Conservation (phyloP, 2,329 filamentous ascomycete species). For the Phaeosphaeriaceae sp. region DNA sequence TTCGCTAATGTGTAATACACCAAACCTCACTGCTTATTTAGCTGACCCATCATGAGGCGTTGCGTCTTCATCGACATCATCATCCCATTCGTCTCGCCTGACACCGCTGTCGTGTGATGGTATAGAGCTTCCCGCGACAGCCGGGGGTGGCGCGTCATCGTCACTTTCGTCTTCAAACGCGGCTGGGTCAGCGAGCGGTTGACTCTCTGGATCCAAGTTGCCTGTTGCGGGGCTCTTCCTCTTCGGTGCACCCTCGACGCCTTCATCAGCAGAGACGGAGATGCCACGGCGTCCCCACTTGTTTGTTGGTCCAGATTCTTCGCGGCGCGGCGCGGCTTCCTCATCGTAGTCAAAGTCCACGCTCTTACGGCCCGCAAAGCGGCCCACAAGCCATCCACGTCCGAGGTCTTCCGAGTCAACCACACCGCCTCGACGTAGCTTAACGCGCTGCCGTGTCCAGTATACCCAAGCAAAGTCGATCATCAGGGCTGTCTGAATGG, state of each 20-base stretch:
- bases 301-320: conserved; percentile 36
- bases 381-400: conserved; percentile 82
- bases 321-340: conserved; percentile 58
- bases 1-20: background rate
- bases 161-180: conserved; percentile 57
- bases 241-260: conserved; percentile 45
- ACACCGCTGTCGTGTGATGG: conserved; percentile 40
- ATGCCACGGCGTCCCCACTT: conserved; percentile 66
- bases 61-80: conserved; percentile 46
- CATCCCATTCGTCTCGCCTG: conserved; percentile 49
- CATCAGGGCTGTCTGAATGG: conserved; percentile 89
- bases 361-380: conserved; percentile 71
- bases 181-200: conserved; percentile 54
- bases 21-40: conserved; percentile 11
- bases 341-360: conserved; percentile 60
- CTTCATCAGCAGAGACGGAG: conserved; percentile 66
- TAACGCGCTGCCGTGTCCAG: conserved; percentile 90
- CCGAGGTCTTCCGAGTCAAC: conserved; percentile 89
- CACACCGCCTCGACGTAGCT: conserved; percentile 85
- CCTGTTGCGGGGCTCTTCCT: conserved; percentile 20
- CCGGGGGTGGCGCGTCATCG: conserved; percentile 44
- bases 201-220: conserved; percentile 37
- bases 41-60: conserved; percentile 32
- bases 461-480: conserved; percentile 97
- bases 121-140: conserved; percentile 14